Base-by-base conservation (phyloP, 2,329 filamentous ascomycete genomes). In the Cryphonectria carpinicola region DNA sequence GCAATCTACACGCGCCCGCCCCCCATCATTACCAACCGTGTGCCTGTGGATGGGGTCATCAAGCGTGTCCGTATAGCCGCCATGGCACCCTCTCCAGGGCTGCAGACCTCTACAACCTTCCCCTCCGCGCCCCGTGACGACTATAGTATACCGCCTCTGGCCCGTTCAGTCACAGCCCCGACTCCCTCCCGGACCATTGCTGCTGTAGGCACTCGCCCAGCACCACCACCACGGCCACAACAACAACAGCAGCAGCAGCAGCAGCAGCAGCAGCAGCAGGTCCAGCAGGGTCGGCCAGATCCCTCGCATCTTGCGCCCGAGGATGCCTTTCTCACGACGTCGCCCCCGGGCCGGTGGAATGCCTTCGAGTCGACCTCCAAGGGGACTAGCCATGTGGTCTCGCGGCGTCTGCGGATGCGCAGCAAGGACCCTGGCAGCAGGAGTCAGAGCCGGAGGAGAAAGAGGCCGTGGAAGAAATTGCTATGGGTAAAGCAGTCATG, bases 401-500 rank as follows among this genome's bases (percentile, higher is more conserved):
- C 79, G 46, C 76, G 80, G 64, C 83, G 82, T 63, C 72, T 80
- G 75, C 85, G 83, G n/a, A 54, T 68, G 74, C 83, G 84, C 65
- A 82, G 84, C 70, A 83, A 86, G 41, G 85, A 85, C 74, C 78
- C 84, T 62, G 82, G 87, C 69, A 87, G 87, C 58, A 85, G 89
- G 25, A 92, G 89, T 74, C 84, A 89, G 65, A 93, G 90, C 75
- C 86, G 92, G 63, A 86, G 89, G 76, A 86, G 91, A 74, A 93
- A 91, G 77, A 88, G 89, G 66, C 89, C 89, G 14, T 98, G 95
- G 93, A 97, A 97, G 86, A 98, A 98, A 84, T 83, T 99, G 74
- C 87, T 99, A 69, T 99, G 96, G 96, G 95, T 99, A 78, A 97
- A 97, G 82, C 96, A 98, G 80, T 93, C 93, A 46, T 97, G 93